phyloP scores from a whole-genome alignment of 1,139 yeast species.

The Debaryomyces fabryi region DNA sequence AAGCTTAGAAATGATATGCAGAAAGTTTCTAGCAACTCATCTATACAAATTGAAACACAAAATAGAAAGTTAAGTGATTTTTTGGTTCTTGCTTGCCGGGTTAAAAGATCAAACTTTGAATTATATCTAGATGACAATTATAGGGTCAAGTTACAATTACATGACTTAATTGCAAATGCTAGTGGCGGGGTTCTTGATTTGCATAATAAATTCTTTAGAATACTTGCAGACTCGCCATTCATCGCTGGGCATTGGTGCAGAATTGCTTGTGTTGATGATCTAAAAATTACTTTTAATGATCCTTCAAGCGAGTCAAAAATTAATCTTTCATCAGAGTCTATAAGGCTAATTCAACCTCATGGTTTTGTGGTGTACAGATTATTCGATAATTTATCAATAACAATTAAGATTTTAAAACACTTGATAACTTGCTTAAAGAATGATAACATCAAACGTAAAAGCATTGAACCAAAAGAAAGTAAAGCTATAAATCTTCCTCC shows the following conservation, averaged over 20 bases:
- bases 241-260: slow-evolving; percentile 53
- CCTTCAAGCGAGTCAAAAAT: slow-evolving; percentile 16
- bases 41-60: neutral
- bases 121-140: slow-evolving; percentile 48
- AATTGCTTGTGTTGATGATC: slow-evolving; percentile 45
- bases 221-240: slow-evolving; percentile 59
- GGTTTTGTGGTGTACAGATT: slow-evolving; percentile 59
- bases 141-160: slow-evolving; percentile 49
- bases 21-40: slow-evolving; percentile 15
- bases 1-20: slow-evolving; percentile 30
- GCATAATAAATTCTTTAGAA: slow-evolving; percentile 40
- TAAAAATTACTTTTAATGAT: slow-evolving; percentile 25
- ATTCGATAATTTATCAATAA: slow-evolving; percentile 62
- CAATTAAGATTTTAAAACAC: slow-evolving; percentile 58
- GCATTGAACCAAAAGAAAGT: slow-evolving; percentile 39
- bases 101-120: neutral
- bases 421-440: slow-evolving; percentile 48
- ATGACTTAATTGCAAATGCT: slow-evolving; percentile 25
- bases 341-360: slow-evolving; percentile 50
- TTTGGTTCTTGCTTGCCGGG: slow-evolving; percentile 19
- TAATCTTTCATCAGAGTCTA: slow-evolving; percentile 28
- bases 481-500: slow-evolving; percentile 54
- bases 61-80: slow-evolving; percentile 14
- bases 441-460: slow-evolving; percentile 22
- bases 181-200: slow-evolving; percentile 23